Evolutionary conservation across 2,329 filamentous ascomycete genomes (phyloP), one percentile per base, ranked within the genome.

Genomic region (Xylariaceae sp.): DNA sequence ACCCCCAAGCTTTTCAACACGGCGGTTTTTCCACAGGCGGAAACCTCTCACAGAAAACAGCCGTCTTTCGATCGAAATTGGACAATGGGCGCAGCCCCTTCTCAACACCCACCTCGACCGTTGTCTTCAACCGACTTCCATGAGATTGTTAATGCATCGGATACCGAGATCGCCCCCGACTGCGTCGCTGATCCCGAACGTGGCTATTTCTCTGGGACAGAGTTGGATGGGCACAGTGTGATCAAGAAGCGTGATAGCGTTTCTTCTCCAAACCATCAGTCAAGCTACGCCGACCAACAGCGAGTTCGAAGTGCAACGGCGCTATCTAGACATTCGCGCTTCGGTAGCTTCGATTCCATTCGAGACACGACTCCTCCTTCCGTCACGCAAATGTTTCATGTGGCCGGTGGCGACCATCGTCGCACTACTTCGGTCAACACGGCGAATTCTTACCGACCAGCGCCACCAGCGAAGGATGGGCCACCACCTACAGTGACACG

Each of bases 201-300:
- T 42, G 93, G 92, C 23, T 97, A 97, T 73, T 96, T 97, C 71
- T 97, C 93, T 6, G 91, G 92, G 2, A 89, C 88, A 13, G 93
- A 97, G 69, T 79, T 86, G 9, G 92, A 97, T 64, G 83, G 71
- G 15, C 70, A 83, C 49, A 85, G 88, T 59, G 84, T 89, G 51
- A 95, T 91, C 70, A 90, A 90, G 73, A 95, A 94, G 76, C 87
- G 89, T 59, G 84, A 86, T 61, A 87, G 84, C 62, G 74, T 77
- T 58, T 76, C 77, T 17, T 77, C 75, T 47, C 84, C 90, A 72
- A 86, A 88, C 44, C 82, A 86, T 51, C 88, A 89, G 66, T 85
- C 88, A 10, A 96, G 90, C 74, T 88, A 91, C 70, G 80, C 87
- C 4, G 89, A 92, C 56, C 88, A 92, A 70, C 83, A 89, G 70